Conservation (phyloP, 164 flowering plant species). For the Berberis vulgaris region DNA sequence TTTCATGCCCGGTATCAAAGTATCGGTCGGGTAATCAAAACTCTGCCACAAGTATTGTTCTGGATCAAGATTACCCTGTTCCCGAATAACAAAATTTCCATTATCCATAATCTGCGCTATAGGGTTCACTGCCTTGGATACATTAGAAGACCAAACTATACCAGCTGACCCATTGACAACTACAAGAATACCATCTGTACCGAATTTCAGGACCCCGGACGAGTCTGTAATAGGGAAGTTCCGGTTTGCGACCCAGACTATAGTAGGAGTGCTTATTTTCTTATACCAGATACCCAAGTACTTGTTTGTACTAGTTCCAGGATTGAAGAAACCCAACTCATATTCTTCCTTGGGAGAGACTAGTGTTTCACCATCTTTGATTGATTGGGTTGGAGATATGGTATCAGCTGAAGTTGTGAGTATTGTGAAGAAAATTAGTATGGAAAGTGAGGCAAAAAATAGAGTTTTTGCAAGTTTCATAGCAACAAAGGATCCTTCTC, state of each 20-base stretch:
- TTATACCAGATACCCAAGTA: conserved; percentile 18
- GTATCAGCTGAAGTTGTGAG: not conserved
- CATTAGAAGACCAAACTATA: conserved; percentile 12
- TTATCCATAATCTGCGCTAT: conserved; percentile 6
- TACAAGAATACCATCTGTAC: conserved; percentile 8
- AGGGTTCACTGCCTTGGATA: not conserved
- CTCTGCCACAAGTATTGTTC: conserved; percentile 7
- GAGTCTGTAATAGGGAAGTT: conserved; percentile 12
- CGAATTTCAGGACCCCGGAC: conserved; percentile 9
- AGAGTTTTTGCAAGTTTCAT: too few species aligned
- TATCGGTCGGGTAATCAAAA: conserved; percentile 16
- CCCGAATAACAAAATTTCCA: conserved; percentile 11
- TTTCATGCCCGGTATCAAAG: conserved; percentile 24
- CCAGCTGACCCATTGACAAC: not conserved
- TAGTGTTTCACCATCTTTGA: conserved; percentile 9
- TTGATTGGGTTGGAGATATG: not conserved
- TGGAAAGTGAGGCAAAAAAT: too few species aligned
- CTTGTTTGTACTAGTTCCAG: conserved; percentile 7
- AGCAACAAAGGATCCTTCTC: too few species aligned
- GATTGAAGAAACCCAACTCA: conserved; percentile 21
- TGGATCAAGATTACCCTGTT: conserved; percentile 1
- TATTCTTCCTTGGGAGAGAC: conserved; percentile 2
- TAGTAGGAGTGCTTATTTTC: conserved; percentile 5
- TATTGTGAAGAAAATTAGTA: too few species aligned
- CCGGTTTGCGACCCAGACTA: conserved; percentile 25